Evolutionary conservation across 176 grass and related monocot species (phyloP).

Genomic region (Triticum dicoccoides): DNA sequence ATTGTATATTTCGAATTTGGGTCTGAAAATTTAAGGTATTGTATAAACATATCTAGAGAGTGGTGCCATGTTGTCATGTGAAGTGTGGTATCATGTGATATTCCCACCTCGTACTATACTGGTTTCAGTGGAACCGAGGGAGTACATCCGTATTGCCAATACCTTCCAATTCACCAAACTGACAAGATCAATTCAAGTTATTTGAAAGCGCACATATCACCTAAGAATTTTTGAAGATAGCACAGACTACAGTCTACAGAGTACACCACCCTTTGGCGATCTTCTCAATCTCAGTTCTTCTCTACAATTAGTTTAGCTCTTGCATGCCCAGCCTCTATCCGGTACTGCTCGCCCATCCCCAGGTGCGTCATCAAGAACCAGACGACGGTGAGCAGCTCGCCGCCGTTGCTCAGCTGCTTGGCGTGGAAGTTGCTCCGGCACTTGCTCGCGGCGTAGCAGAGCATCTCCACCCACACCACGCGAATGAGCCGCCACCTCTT

Average conservation of each 20-base stretch:
- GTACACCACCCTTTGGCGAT: not conserved
- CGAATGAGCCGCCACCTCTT: conserved; percentile 53
- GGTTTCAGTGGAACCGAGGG: too few relatives aligned
- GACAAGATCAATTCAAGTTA: too few relatives aligned
- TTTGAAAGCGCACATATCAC: not conserved
- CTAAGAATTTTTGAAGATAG: not conserved
- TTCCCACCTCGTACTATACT: too few relatives aligned
- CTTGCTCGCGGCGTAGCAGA: conserved; percentile 60
- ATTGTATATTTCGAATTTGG: too few relatives aligned
- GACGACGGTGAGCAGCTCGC: conserved; percentile 63
- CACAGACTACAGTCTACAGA: not conserved
- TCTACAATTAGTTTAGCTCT: conserved; percentile 46
- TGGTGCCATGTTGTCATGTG: too few relatives aligned
- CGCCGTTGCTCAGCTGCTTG: conserved; percentile 60
- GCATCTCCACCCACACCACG: conserved; percentile 63
- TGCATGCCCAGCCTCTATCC: conserved; percentile 50
- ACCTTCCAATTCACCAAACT: too few relatives aligned
- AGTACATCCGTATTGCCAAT: too few relatives aligned
- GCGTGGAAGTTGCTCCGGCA: conserved; percentile 63
- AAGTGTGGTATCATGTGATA: too few relatives aligned
- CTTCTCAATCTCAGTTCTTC: conserved; percentile 23
- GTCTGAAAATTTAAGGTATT: too few relatives aligned
- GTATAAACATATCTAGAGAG: too few relatives aligned
- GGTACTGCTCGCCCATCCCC: conserved; percentile 40
- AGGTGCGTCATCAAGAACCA: conserved; percentile 61